phyloP scores from a whole-genome alignment of 805 yeast species.

The Candida multigemmis region DNA sequence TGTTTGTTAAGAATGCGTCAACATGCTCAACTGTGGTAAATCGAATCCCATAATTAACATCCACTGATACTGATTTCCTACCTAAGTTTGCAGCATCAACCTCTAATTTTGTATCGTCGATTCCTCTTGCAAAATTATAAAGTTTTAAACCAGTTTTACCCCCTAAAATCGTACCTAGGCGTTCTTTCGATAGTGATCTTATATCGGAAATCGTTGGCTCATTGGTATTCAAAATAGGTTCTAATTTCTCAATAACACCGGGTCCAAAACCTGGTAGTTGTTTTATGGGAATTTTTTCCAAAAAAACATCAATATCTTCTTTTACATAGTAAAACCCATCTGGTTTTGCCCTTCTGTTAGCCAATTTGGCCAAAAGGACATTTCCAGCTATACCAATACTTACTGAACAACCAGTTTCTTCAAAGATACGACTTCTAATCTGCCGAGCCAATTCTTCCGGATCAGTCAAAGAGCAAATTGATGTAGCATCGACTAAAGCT shows the following conservation, averaged over 20 bases:
- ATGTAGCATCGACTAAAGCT: slow-evolving; percentile 63
- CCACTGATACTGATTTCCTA: slow-evolving; percentile 76
- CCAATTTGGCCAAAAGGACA: slow-evolving; percentile 69
- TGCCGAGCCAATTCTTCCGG: slow-evolving; percentile 13
- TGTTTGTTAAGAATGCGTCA: slow-evolving; percentile 48
- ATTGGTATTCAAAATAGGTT: slow-evolving; percentile 12
- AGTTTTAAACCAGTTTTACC: slow-evolving; percentile 61
- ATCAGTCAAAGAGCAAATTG: slow-evolving; percentile 6
- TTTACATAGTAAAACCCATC: slow-evolving; percentile 44
- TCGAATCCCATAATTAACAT: slow-evolving; percentile 86
- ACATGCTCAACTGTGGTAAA: slow-evolving; percentile 54
- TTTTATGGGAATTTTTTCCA: slow-evolving; percentile 23
- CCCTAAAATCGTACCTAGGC: slow-evolving; percentile 49
- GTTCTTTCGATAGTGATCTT: slow-evolving; percentile 16
- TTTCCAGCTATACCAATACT: slow-evolving; percentile 76
- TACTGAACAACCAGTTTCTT: slow-evolving; percentile 51
- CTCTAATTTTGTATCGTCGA: slow-evolving; percentile 53
- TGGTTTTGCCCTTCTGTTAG: slow-evolving; percentile 73
- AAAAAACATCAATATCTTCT: slow-evolving; percentile 16
- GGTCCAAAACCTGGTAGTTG: slow-evolving; percentile 60
- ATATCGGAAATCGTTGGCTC: slow-evolving; percentile 31
- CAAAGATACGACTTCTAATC: slow-evolving; percentile 33
- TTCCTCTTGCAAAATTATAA: slow-evolving; percentile 52
- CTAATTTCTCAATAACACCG: slow-evolving; percentile 39
- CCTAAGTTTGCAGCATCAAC: slow-evolving; percentile 35